Evolutionary conservation across 306 rosid genomes (phyloP), one percentile per base, ranked within the genome.

Genomic region (Ochetophila trinervis): DNA sequence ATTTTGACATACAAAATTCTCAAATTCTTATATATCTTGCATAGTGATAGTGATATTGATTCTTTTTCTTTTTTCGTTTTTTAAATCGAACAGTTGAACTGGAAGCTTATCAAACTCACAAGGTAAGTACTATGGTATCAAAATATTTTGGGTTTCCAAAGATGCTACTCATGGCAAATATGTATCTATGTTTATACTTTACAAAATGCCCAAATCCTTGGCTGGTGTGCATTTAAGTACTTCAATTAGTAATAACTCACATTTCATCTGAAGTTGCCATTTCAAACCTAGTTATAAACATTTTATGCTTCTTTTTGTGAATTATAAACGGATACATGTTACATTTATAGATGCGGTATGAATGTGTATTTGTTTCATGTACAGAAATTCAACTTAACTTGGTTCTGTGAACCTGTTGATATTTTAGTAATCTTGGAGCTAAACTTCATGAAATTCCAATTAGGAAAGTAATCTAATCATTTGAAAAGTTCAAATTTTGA

Each of bases 31-130:
- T 2, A 6, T 44, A 49, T 59, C 54, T 24, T 52, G 20, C 35
- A 16, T 30, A 53, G 68, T 83, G 68, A 16, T 30, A 53, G 68
- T 83, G 68, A 50, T 63, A 67, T 54, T 40, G 20, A 72, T 56
- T 59, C 49, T 22, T 9, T 18, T 36, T 65, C 55, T 60, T 75
- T 58, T 57, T 21, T 32, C 67, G 63, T 72, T 69, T 70, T 60
- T n/a, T 34, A 4, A 8, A 44, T 53, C 67, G 53, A 71, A 74
- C 94, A 93, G 99, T 93, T 78, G 66, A 74, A 21, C 84, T 73
- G 56, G 90, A 83, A 83, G 81, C 71, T 65, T 90, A 84, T 71
- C 92, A 93, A 62, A 74, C 78, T 71, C 88, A 93, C 84, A 89
- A 87, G 94, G 99, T 93, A 79, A 67, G 58, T 50, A 49, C 73